phyloP scores from a whole-genome alignment of 2,329 filamentous ascomycete species.

The Amphichorda felina region DNA sequence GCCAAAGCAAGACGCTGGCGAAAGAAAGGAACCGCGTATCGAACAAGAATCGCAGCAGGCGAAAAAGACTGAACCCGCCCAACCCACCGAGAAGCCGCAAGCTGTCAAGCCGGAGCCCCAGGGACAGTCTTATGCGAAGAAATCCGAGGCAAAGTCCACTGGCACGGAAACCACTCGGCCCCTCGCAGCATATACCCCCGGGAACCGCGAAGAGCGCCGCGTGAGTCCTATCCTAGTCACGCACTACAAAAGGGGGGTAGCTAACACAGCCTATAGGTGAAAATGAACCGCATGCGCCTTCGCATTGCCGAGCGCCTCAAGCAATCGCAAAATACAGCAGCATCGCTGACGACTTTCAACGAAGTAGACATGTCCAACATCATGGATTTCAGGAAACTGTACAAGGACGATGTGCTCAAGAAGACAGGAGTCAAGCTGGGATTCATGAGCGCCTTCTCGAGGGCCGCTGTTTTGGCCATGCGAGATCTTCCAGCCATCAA shows the following conservation, averaged over 20 bases:
- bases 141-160: conserved; percentile 12
- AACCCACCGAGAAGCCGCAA: conserved; percentile 25
- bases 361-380: conserved; percentile 98
- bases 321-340: conserved; percentile 97
- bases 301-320: conserved; percentile 96
- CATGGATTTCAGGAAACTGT: conserved; percentile 93
- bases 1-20: conserved; percentile 7
- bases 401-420: conserved; percentile 94
- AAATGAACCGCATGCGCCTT: conserved; percentile 99
- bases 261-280: conserved; percentile 51
- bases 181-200: conserved; percentile 24
- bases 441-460: conserved; percentile 98
- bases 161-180: conserved; percentile 3
- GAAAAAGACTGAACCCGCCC: conserved; percentile 7
- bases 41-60: conserved; percentile 7
- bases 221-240: conserved; percentile 35
- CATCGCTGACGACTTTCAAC: conserved; percentile 95
- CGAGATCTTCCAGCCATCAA: conserved; percentile 91
- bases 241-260: conserved; percentile 1
- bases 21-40: background rate
- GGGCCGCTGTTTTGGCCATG: conserved; percentile 83
- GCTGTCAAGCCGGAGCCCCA: conserved; percentile 20
- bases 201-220: conserved; percentile 79
- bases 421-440: conserved; percentile 95
- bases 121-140: conserved; percentile 16